Conservation (phyloP, 2,329 filamentous ascomycete species). For the Sporothrix dimorphospora region DNA sequence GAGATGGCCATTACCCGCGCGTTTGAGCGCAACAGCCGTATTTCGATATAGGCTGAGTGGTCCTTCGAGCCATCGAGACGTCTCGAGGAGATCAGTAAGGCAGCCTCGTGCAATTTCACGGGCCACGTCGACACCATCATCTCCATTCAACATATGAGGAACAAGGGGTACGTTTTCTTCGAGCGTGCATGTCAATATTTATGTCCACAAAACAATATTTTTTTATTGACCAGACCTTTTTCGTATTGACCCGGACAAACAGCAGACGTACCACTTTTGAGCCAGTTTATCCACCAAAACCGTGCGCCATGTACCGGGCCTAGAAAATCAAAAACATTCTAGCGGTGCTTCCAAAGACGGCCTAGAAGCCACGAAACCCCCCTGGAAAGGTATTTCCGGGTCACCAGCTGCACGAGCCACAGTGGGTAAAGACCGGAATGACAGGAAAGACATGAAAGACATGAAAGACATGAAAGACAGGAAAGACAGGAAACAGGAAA, state of each 20-base stretch:
- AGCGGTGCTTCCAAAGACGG: background rate
- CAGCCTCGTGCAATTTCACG: background rate
- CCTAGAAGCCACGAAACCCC: background rate
- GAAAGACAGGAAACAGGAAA: too few species aligned
- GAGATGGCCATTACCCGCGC: too few species aligned
- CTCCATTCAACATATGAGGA: background rate
- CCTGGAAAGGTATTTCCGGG: background rate
- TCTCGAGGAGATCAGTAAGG: background rate
- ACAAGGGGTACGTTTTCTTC: background rate
- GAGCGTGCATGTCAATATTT: background rate
- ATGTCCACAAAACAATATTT: background rate
- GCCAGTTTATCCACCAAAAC: background rate
- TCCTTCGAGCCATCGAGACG: too few species aligned
- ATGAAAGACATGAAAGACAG: background rate
- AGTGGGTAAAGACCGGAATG: background rate
- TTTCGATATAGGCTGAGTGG: too few species aligned
- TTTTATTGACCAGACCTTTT: too few species aligned
- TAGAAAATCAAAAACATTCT: constrained; percentile 12
- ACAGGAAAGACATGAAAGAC: background rate
- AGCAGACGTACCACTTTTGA: background rate
- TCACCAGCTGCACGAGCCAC: background rate
- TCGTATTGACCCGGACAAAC: background rate
- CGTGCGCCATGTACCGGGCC: constrained; percentile 9
- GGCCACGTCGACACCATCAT: background rate
- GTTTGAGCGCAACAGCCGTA: too few species aligned